Conservation (phyloP, 495 filamentous ascomycete genomes). For the Penicillium robsamsonii region DNA sequence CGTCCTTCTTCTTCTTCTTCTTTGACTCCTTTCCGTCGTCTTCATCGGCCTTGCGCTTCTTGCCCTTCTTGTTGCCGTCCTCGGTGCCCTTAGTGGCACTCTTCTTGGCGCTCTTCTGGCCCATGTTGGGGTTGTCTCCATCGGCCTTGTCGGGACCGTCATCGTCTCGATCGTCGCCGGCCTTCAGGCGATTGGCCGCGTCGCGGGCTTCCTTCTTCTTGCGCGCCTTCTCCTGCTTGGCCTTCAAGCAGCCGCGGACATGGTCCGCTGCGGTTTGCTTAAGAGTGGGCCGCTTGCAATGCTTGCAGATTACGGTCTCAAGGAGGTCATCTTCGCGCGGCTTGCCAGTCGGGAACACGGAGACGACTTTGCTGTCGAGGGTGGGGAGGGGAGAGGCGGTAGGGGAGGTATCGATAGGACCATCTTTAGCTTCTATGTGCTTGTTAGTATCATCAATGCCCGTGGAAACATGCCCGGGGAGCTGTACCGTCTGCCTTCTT, state of each 20-base stretch:
- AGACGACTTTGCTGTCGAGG: slow-evolving; percentile 64
- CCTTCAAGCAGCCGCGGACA: slow-evolving; percentile 65
- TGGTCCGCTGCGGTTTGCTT: slow-evolving; percentile 61
- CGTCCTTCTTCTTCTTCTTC: slow-evolving; percentile 93
- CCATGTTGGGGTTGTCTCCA: slow-evolving; percentile 41
- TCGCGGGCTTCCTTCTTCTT: slow-evolving; percentile 73
- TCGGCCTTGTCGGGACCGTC: slow-evolving; percentile 46
- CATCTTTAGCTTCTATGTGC: slow-evolving; percentile 27
- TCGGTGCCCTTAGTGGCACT: slow-evolving; percentile 62
- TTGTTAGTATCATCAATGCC: background rate
- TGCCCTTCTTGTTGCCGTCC: slow-evolving; percentile 67
- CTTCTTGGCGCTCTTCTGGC: slow-evolving; percentile 69
- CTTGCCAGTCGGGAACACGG: slow-evolving; percentile 70
- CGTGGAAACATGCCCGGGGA: background rate
- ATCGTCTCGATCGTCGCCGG: slow-evolving; percentile 60
- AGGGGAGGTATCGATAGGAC: slow-evolving; percentile 33
- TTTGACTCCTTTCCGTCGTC: slow-evolving; percentile 72
- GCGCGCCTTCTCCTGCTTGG: slow-evolving; percentile 79
- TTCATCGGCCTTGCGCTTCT: slow-evolving; percentile 90
- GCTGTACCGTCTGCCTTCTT: slow-evolving; percentile 51
- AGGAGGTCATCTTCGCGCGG: slow-evolving; percentile 65
- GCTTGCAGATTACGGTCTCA: slow-evolving; percentile 72
- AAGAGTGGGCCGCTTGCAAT: slow-evolving; percentile 73
- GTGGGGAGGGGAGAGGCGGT: slow-evolving; percentile 64
- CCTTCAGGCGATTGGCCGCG: slow-evolving; percentile 60